Evolutionary conservation across 805 yeast genomes (phyloP).

Genomic region (Ogataea corticis): DNA sequence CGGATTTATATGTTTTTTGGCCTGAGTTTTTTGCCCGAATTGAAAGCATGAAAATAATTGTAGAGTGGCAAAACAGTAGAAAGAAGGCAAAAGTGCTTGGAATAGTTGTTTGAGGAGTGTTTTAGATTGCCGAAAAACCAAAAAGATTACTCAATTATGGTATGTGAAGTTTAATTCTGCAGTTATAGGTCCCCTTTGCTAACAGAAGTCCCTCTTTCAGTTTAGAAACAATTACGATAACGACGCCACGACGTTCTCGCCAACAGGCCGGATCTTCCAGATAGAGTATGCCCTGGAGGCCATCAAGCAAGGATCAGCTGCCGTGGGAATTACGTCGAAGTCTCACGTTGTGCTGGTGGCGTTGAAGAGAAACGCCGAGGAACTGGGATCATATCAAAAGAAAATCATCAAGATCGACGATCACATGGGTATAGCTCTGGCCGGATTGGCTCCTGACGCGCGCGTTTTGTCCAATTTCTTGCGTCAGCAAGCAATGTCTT

Average conservation of each 20-base stretch:
- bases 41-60: constrained; percentile 10
- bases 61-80: constrained; percentile 14
- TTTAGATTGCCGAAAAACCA: neutral
- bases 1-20: neutral
- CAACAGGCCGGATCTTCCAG: constrained; percentile 90
- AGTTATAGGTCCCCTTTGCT: constrained; percentile 1
- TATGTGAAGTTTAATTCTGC: neutral
- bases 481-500: constrained; percentile 88
- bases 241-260: constrained; percentile 97
- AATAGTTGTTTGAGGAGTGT: neutral
- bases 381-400: constrained; percentile 94
- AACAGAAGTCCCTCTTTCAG: constrained; percentile 35
- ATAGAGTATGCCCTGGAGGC: constrained; percentile 92
- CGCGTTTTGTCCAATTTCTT: constrained; percentile 86
- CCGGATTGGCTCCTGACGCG: constrained; percentile 98
- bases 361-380: constrained; percentile 94
- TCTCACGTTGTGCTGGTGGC: constrained; percentile 91
- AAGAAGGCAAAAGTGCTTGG: neutral
- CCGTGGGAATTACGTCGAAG: constrained; percentile 88
- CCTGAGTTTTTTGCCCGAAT: constrained; percentile 5
- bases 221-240: constrained; percentile 98
- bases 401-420: constrained; percentile 89
- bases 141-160: constrained; percentile 1
- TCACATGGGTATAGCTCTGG: constrained; percentile 92
- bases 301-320: constrained; percentile 96